Percentiles rank a stretch among this genome's conserved stretches.
Evolutionary conservation across 768 basidiomycete species (phyloP).

Genomic region (Saitozyma sp.): DNA sequence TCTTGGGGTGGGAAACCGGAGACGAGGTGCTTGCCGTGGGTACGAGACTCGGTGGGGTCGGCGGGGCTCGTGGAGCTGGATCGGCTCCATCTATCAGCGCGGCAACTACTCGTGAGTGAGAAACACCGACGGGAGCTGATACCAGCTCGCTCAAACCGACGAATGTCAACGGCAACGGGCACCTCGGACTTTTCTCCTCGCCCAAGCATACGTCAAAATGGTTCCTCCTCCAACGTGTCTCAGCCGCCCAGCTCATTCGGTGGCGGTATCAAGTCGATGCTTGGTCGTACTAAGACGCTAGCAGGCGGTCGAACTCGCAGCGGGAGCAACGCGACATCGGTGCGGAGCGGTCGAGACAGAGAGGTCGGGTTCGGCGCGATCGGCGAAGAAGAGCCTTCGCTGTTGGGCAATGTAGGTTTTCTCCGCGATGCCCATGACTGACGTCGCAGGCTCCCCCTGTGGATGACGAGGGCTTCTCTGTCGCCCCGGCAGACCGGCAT

Average conservation of each 20-base stretch:
- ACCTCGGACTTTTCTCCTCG: conserved; percentile 39
- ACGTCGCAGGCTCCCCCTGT: conserved; percentile 20
- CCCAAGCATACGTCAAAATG: conserved; percentile 29
- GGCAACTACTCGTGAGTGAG: conserved; percentile 32
- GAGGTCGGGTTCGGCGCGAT: conserved; percentile 26
- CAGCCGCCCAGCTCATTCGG: conserved; percentile 20
- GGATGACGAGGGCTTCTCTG: conserved; percentile 55
- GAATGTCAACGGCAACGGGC: conserved; percentile 24
- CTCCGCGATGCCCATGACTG: no score
- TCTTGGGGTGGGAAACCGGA: conserved; percentile 48
- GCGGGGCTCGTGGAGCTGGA: background rate
- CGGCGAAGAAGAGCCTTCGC: conserved; percentile 23
- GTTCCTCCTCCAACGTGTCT: conserved; percentile 23
- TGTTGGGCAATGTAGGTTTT: no score
- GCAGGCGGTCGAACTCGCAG: conserved; percentile 30
- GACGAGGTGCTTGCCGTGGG: conserved; percentile 48
- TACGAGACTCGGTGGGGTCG: conserved; percentile 26
- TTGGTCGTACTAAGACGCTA: conserved; percentile 32
- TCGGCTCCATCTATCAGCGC: conserved; percentile 16
- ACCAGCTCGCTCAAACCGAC: conserved; percentile 21
- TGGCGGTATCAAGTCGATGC: conserved; percentile 40
- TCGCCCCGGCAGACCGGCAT: conserved; percentile 54
- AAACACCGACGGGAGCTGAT: no score
- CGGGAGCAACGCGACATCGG: conserved; percentile 37
- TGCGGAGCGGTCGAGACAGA: conserved; percentile 25